Conservation (phyloP, 352 stramenopile genomes). For the Aphanomyces invadans region DNA sequence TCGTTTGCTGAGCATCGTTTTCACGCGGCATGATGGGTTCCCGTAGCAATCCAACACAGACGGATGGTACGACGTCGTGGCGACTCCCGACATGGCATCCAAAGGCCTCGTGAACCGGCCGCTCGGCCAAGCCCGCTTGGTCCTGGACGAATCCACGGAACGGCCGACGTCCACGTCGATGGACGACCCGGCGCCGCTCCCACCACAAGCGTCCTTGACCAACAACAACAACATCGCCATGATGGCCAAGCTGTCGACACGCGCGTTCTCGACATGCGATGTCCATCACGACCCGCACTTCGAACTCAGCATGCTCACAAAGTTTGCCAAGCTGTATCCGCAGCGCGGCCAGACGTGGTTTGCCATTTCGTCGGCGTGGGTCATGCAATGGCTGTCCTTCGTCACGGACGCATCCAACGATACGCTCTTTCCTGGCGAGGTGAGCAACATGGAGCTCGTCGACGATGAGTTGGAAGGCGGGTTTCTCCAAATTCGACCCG, state of each 20-base stretch:
- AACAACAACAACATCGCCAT: background rate
- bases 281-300: slow-evolving; percentile 4
- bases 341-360: slow-evolving; percentile 20
- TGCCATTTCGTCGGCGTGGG: slow-evolving; percentile 16
- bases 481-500: slow-evolving; percentile 3
- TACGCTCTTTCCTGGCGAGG: slow-evolving; percentile 2
- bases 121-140: slow-evolving; percentile 11
- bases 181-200: background rate
- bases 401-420: background rate
- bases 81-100: slow-evolving; percentile 19
- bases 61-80: slow-evolving; percentile 16
- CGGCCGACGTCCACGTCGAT: slow-evolving; percentile 16
- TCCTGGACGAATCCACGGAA: background rate
- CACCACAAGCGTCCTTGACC: background rate
- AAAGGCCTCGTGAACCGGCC: slow-evolving; percentile 13
- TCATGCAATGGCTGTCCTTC: slow-evolving; percentile 18
- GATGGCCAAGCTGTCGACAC: background rate
- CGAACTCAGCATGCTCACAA: slow-evolving; percentile 10
- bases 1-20: background rate
- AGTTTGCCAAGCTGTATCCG: slow-evolving; percentile 16
- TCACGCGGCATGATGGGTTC: background rate
- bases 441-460: slow-evolving; percentile 19
- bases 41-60: slow-evolving; percentile 3
- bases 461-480: background rate
- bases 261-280: background rate